phyloP scores from a whole-genome alignment of 768 basidiomycete species.

The Leccinum truebloodii region DNA sequence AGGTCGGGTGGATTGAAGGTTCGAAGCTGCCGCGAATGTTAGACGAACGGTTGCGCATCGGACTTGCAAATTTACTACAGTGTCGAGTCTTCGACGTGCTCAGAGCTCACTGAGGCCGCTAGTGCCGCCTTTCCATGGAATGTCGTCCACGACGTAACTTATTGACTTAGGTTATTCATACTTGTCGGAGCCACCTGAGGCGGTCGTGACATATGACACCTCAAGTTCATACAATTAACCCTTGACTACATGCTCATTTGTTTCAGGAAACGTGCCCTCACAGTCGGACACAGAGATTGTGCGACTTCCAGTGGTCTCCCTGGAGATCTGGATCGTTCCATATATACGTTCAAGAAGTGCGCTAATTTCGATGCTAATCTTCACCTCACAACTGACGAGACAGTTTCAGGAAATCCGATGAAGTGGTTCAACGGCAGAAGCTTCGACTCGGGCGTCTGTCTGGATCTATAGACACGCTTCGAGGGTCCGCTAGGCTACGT shows the following conservation, averaged over 20 bases:
- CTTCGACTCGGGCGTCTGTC: not conserved
- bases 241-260: not conserved
- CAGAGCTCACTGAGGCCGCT: too few species aligned
- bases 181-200: not conserved
- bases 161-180: not conserved
- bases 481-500: not conserved
- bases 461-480: not conserved
- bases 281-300: not conserved
- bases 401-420: not conserved
- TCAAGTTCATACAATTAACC: not conserved
- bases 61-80: not conserved
- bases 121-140: not conserved
- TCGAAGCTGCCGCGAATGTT: too few species aligned
- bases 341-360: not conserved
- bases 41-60: too few species aligned
- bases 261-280: not conserved
- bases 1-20: too few species aligned
- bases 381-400: constrained; percentile 2
- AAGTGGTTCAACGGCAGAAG: not conserved
- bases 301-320: not conserved
- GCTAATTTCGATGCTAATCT: not conserved
- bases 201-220: not conserved
- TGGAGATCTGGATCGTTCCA: not conserved
- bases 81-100: too few species aligned
- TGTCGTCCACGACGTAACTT: not conserved